A percentile compares a stretch with the other conserved stretches of the same genome.
These are phyloP conservation scores for Moesziomyces sp. DNA, from an alignment of 1,284 basidiomycete species.

Conservation along the genomic window DNA sequence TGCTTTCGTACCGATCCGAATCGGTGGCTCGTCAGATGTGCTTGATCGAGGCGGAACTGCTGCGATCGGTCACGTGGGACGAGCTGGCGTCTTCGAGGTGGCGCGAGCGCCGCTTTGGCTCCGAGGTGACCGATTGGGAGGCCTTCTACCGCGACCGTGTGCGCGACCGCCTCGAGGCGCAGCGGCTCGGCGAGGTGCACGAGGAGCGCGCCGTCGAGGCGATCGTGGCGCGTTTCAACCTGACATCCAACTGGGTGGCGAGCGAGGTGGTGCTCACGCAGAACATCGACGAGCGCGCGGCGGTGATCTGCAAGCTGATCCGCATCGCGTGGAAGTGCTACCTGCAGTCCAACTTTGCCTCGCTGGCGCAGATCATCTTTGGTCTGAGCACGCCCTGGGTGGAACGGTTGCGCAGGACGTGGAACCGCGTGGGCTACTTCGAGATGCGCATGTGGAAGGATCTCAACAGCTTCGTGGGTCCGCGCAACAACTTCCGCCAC, in stretches of 20 bases:
- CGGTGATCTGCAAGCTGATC: conserved; percentile 82
- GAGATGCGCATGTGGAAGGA: conserved; percentile 82
- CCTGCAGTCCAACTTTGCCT: conserved; percentile 80
- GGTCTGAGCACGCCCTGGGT: conserved; percentile 82
- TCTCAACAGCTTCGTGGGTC: conserved; percentile 77
- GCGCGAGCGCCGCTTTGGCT: conserved; percentile 67
- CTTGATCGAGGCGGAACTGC: conserved; percentile 87
- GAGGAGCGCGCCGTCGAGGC: conserved; percentile 69
- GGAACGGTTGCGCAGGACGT: conserved; percentile 76
- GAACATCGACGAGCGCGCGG: conserved; percentile 73
- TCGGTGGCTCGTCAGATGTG: conserved; percentile 81
- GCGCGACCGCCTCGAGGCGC: conserved; percentile 75
- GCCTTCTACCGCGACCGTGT: conserved; percentile 81
- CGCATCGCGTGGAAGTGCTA: conserved; percentile 91
- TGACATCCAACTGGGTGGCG: conserved; percentile 83
- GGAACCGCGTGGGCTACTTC: conserved; percentile 77
- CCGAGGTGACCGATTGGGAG: conserved; percentile 83
- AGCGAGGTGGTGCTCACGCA: conserved; percentile 75
- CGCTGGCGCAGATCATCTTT: conserved; percentile 82
- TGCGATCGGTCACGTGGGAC: conserved; percentile 83
- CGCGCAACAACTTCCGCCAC: conserved; percentile 78
- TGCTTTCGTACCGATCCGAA: conserved; percentile 70
- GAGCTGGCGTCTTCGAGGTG: conserved; percentile 75
- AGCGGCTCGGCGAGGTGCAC: conserved; percentile 60
- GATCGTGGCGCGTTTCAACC: conserved; percentile 86